Evolutionary conservation across 2,329 filamentous ascomycete species (phyloP).

Genomic region (Stagonosporopsis rhizophila): DNA sequence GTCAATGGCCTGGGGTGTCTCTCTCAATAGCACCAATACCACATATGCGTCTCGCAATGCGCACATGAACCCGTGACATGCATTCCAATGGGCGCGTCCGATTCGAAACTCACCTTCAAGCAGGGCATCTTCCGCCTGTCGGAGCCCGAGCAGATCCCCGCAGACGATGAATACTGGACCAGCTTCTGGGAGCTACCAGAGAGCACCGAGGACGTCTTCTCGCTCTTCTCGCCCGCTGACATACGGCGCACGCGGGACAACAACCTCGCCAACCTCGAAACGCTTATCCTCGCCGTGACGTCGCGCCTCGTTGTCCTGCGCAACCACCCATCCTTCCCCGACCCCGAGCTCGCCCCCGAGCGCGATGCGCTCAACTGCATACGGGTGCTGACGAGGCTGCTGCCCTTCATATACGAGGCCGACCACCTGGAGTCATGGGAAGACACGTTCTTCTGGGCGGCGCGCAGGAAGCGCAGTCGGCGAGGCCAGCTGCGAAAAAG

Average conservation of each 20-base stretch:
- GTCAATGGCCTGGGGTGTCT: slow-evolving; percentile 19
- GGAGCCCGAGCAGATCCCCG: slow-evolving; percentile 86
- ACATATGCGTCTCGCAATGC: slow-evolving; percentile 17
- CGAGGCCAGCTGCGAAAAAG: slow-evolving; percentile 57
- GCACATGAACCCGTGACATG: slow-evolving; percentile 41
- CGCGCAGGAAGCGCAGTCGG: slow-evolving; percentile 67
- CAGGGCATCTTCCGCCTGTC: slow-evolving; percentile 96
- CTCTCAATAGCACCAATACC: slow-evolving; percentile 10
- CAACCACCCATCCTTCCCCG: slow-evolving; percentile 89
- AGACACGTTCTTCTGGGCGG: slow-evolving; percentile 89
- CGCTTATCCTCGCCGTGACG: slow-evolving; percentile 82
- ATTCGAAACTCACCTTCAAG: slow-evolving; percentile 98
- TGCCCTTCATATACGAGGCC: slow-evolving; percentile 92
- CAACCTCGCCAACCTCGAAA: slow-evolving; percentile 87
- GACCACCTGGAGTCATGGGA: slow-evolving; percentile 86
- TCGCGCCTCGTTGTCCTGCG: slow-evolving; percentile 81
- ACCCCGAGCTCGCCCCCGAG: slow-evolving; percentile 81
- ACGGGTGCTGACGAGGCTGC: slow-evolving; percentile 83
- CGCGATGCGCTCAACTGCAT: slow-evolving; percentile 94
- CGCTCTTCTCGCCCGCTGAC: slow-evolving; percentile 80
- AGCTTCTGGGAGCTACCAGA: slow-evolving; percentile 98
- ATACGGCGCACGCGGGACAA: slow-evolving; percentile 87
- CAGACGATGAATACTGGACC: slow-evolving; percentile 91
- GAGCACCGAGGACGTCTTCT: slow-evolving; percentile 94
- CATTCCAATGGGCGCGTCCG: slow-evolving; percentile 86